Evolutionary conservation across 148 eudicot species (phyloP).

Genomic region (Hydrangea macrophylla): DNA sequence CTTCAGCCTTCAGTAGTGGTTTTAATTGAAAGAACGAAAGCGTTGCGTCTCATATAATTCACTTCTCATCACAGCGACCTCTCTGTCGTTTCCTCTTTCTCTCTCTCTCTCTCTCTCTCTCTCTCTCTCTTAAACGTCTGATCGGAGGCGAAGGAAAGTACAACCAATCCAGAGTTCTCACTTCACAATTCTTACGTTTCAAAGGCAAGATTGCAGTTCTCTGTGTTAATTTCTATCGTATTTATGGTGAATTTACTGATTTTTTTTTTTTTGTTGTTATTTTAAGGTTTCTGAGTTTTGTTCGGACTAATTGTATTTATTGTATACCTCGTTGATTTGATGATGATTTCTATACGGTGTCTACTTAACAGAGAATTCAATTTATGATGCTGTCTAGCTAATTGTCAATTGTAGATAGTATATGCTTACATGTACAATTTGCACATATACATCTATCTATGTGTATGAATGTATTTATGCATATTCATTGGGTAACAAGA

Average conservation of each 20-base stretch:
- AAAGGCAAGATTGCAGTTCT: slow-evolving; percentile 7
- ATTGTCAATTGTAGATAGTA: neutral
- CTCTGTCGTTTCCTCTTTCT: too few species aligned
- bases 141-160: neutral
- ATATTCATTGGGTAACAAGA: neutral
- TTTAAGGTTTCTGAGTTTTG: neutral
- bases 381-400: neutral
- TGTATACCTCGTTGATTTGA: neutral
- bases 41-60: too few species aligned
- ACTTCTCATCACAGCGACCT: too few species aligned
- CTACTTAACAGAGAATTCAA: neutral
- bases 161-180: neutral
- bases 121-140: neutral
- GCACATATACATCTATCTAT: too few species aligned
- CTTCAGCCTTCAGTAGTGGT: too few species aligned
- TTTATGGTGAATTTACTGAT: neutral
- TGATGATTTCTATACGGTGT: neutral
- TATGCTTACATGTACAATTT: too few species aligned
- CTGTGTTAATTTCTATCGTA: neutral
- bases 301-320: neutral
- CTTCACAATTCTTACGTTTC: neutral
- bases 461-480: neutral
- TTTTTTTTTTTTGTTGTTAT: neutral
- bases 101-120: too few species aligned
- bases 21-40: too few species aligned